Percentiles rank a stretch among this genome's conserved stretches.
These are phyloP conservation scores for Amoebophrya sp. DNA, from an alignment of 169 alveolate genomes.

Conservation along the genomic window DNA sequence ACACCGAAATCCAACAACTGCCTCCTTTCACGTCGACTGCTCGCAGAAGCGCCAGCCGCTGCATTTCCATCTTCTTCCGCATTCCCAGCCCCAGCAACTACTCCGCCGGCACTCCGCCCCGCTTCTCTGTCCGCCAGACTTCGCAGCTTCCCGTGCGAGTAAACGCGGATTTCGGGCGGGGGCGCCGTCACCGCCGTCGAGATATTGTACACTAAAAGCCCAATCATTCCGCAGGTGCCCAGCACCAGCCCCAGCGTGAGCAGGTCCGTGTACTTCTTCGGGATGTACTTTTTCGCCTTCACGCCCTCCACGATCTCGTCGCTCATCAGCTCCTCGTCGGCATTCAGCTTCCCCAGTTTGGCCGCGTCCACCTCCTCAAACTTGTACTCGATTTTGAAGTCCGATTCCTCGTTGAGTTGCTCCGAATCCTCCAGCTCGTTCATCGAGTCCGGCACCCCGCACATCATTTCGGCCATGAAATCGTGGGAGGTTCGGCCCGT, in stretches of 20 bases:
- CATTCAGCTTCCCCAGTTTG: not conserved
- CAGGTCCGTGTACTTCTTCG: not conserved
- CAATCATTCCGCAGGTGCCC: too few relatives aligned
- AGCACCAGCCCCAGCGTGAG: not conserved
- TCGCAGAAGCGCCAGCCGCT: too few relatives aligned
- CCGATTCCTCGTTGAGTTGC: not conserved
- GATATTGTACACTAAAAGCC: too few relatives aligned
- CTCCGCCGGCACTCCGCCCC: too few relatives aligned
- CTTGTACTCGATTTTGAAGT: not conserved
- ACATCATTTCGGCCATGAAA: not conserved
- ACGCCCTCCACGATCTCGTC: not conserved
- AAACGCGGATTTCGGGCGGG: too few relatives aligned
- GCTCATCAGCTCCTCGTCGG: not conserved
- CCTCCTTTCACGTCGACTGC: too few relatives aligned
- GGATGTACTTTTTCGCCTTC: not conserved
- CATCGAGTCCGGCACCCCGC: not conserved
- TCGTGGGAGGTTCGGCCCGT: not conserved
- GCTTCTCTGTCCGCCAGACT: too few relatives aligned
- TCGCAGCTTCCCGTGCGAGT: too few relatives aligned
- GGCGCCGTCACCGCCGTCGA: too few relatives aligned
- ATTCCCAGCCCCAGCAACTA: too few relatives aligned
- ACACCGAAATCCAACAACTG: too few relatives aligned
- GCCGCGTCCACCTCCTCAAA: not conserved
- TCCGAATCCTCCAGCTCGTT: not conserved
- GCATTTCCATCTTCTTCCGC: too few relatives aligned